Base-by-base conservation (phyloP, 768 basidiomycete genomes). In the Rubroboletus pulcherrimus region DNA sequence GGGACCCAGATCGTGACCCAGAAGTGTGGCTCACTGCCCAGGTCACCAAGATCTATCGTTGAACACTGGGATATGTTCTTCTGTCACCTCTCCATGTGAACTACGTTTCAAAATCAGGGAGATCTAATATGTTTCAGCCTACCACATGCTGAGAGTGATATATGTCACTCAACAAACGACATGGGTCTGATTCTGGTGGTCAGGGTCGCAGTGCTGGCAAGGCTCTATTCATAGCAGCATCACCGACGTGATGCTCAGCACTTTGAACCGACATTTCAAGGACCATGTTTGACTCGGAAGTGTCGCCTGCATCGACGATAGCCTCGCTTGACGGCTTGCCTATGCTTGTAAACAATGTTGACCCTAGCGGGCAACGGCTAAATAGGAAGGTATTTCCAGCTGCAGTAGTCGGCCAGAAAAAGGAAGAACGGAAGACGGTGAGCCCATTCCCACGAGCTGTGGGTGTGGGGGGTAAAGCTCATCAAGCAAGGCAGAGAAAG, bases 11-110 rank as follows among this genome's bases (percentile, higher is more conserved):
- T 68, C 52, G 42, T 67, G 64, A 12, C 75, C 77, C 2, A 81
- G 73, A 29, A 81, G 66, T 3, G 69, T 67, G 4, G 76, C 71
- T 53, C 83, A 81, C 80, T 82, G 58, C 21, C 9, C 7, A 2
- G 33, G 7, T 19, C 24, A 33, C 5, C 12, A 14, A 15, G 17
- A 15, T 35, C n/a, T 17, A 7, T 21, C 21, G 14, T 42, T 31
- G 26, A 19, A 35, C 39, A 34, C 26, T 21, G 39, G 21, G 24
- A 19, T 26, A 26, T 26, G 26, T 5, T 26, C 3, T 5, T 26
- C 26, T 26, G 26, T 26, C 26, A 26, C 26, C 26, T 26, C 26
- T 26, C 26, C 26, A 26, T 26, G 26, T 26, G 26, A 26, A 26
- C 3, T 26, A 26, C 26, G 26, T 5, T 26, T 26, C 26, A 26